Conservation (phyloP, 768 basidiomycete genomes). For the Suillus plorans region DNA sequence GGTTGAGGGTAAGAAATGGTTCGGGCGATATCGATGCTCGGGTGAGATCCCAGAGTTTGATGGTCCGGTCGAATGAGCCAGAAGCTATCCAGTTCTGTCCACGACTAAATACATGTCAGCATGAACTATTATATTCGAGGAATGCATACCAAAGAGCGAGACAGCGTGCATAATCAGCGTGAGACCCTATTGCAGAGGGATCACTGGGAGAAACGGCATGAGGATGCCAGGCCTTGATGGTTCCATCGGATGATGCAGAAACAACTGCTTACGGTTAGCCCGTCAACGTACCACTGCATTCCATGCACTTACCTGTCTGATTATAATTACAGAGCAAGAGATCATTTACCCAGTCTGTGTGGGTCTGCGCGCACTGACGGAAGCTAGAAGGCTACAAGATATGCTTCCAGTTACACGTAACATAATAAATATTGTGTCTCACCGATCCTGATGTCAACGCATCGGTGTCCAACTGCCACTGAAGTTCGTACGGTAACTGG, state of each 20-base stretch:
- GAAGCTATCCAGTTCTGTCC: conserved; percentile 88
- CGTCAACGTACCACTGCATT: neutral
- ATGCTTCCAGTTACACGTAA: neutral
- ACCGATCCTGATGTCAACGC: conserved; percentile 50
- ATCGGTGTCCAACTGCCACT: conserved; percentile 77
- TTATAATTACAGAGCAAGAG: conserved; percentile 88
- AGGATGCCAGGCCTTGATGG: conserved; percentile 91
- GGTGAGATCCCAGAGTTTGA: conserved; percentile 91
- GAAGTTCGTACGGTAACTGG: conserved; percentile 61
- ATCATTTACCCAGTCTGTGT: conserved; percentile 97
- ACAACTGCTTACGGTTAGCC: conserved; percentile 52
- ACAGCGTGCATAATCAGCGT: conserved; percentile 86
- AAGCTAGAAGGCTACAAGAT: conserved; percentile 38
- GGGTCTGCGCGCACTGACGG: conserved; percentile 85
- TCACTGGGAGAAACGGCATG: conserved; percentile 60
- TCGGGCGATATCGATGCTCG: conserved; percentile 40
- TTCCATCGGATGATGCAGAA: conserved; percentile 94
- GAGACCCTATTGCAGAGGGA: conserved; percentile 69
- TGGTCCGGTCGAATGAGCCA: conserved; percentile 91
- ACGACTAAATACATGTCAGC: conserved; percentile 44
- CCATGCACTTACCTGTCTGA: conserved; percentile 64
- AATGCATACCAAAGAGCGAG: conserved; percentile 62
- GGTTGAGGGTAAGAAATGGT: conserved; percentile 63
- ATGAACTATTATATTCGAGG: conserved; percentile 1
- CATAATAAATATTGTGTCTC: conserved; percentile 21